These are phyloP conservation scores for Penicillium canariense DNA, from an alignment of 495 filamentous ascomycete genomes.

Conservation along the genomic window DNA sequence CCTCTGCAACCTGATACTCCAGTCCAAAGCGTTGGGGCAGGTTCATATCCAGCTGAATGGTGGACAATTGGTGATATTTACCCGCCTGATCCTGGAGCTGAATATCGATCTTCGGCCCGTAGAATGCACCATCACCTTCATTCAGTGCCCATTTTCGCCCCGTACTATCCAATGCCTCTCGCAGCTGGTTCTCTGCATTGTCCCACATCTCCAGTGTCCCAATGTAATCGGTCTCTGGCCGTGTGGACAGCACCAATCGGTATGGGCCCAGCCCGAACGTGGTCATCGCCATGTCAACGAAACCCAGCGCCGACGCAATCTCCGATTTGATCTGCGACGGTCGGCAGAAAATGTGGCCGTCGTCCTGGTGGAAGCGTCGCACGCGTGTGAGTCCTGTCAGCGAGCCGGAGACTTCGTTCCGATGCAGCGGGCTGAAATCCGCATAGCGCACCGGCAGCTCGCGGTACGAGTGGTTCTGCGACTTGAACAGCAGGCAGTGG, in stretches of 20 bases:
- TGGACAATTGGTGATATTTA: constrained; percentile 89
- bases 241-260: constrained; percentile 75
- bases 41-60: constrained; percentile 93
- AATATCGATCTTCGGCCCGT: constrained; percentile 93
- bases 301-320: constrained; percentile 74
- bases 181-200: constrained; percentile 71
- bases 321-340: constrained; percentile 79
- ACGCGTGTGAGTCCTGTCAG: constrained; percentile 85
- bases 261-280: constrained; percentile 73
- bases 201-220: constrained; percentile 80
- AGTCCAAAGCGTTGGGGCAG: constrained; percentile 80
- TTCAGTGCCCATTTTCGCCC: constrained; percentile 68
- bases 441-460: constrained; percentile 88
- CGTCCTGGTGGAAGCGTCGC: constrained; percentile 92
- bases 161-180: constrained; percentile 62
- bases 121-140: constrained; percentile 87
- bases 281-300: constrained; percentile 74
- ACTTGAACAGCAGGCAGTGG: constrained; percentile 84
- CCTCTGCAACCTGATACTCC: constrained; percentile 58
- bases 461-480: constrained; percentile 68
- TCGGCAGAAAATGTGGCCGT: constrained; percentile 92
- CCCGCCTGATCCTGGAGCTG: constrained; percentile 78
- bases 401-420: constrained; percentile 85
- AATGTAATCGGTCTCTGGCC: constrained; percentile 73
- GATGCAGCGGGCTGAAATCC: constrained; percentile 88